Conservation (phyloP, 306 rosid species). For the Rubus parviflorus region DNA sequence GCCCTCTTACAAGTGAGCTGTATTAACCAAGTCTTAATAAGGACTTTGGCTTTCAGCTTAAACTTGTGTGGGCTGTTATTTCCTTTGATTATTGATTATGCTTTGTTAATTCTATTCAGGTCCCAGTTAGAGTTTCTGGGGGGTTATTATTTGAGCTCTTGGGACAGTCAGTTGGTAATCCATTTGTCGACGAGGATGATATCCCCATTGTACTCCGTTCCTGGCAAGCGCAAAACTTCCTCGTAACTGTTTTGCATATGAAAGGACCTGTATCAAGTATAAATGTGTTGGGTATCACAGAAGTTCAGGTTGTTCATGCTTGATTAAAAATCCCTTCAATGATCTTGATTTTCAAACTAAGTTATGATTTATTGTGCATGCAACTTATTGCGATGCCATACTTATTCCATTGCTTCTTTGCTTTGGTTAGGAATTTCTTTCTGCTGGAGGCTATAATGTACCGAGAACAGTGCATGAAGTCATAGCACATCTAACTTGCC, state of each 20-base stretch:
- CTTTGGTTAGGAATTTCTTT: conserved; percentile 76
- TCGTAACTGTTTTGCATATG: conserved; percentile 76
- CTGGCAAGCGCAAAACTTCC: conserved; percentile 93
- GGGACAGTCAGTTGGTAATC: conserved; percentile 95
- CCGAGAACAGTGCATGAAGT: conserved; percentile 94
- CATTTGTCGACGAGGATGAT: conserved; percentile 78
- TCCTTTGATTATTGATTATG: neutral
- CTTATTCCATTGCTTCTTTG: conserved; percentile 9
- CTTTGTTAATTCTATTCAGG: conserved; percentile 42
- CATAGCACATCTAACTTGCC: conserved; percentile 74
- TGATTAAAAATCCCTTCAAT: conserved; percentile 11
- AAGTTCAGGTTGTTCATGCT: conserved; percentile 79
- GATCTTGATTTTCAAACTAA: conserved; percentile 19
- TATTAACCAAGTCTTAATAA: neutral
- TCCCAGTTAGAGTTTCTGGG: conserved; percentile 96
- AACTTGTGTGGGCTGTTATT: neutral
- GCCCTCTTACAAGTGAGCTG: neutral
- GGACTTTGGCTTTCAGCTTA: conserved; percentile 3
- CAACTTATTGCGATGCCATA: neutral
- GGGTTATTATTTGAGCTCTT: conserved; percentile 91
- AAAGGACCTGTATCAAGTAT: conserved; percentile 58
- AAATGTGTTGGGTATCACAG: conserved; percentile 82
- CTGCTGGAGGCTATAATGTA: conserved; percentile 68
- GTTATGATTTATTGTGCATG: conserved; percentile 7
- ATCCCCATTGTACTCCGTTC: conserved; percentile 90